These are phyloP conservation scores for Malassezia arunalokei DNA, from an alignment of 1,284 basidiomycete genomes.

Conservation along the genomic window DNA sequence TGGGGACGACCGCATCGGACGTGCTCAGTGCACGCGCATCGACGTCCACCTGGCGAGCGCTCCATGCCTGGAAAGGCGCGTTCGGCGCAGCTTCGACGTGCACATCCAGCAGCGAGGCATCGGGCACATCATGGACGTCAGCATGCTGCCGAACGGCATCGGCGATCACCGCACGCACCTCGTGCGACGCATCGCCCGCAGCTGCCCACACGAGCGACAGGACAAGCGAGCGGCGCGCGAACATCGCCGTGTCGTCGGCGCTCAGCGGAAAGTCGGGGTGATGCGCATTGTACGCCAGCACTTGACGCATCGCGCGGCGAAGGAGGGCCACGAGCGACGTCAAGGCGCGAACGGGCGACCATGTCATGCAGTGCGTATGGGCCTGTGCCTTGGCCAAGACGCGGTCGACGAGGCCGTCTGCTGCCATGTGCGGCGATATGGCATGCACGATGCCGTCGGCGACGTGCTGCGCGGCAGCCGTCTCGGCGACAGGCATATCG, in stretches of 20 bases:
- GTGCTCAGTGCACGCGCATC: conserved; percentile 91
- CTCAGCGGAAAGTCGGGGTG: conserved; percentile 88
- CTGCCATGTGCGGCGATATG: conserved; percentile 52
- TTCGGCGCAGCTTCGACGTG: conserved; percentile 54
- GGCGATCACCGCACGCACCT: conserved; percentile 77
- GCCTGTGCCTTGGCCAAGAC: conserved; percentile 68
- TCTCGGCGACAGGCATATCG: conserved; percentile 51
- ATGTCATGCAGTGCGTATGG: conserved; percentile 97
- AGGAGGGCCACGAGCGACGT: conserved; percentile 92
- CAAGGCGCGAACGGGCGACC: conserved; percentile 77
- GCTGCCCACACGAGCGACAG: conserved; percentile 95
- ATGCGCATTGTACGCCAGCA: conserved; percentile 86
- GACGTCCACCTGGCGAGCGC: conserved; percentile 68
- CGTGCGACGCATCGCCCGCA: conserved; percentile 84
- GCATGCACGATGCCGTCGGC: conserved; percentile 52
- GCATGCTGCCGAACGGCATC: conserved; percentile 65
- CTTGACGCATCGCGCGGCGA: conserved; percentile 86
- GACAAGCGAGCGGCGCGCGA: conserved; percentile 77
- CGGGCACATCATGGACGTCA: conserved; percentile 62
- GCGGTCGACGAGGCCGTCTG: conserved; percentile 61
- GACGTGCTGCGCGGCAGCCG: conserved; percentile 48
- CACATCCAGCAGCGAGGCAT: conserved; percentile 68
- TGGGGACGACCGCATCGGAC: conserved; percentile 92
- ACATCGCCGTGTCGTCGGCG: conserved; percentile 71
- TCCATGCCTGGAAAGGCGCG: conserved; percentile 78